Conservation (phyloP, 192 early-diverging fungal genomes). For the Podochytrium sp. region DNA sequence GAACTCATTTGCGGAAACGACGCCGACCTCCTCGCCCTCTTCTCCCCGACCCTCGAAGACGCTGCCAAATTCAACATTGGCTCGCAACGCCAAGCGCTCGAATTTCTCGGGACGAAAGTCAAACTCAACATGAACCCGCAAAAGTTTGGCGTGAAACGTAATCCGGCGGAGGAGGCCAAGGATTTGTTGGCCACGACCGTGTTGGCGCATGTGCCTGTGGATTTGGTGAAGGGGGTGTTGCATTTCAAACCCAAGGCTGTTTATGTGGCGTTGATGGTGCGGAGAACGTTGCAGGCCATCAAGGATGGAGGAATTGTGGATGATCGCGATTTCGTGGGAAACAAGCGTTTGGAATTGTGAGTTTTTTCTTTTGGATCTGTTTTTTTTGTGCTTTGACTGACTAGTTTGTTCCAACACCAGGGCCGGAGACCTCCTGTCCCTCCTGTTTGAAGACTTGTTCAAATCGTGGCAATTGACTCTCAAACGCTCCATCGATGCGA, state of each 20-base stretch:
- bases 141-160: slow-evolving; percentile 38
- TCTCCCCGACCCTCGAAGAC: slow-evolving; percentile 89
- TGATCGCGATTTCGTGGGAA: slow-evolving; percentile 97
- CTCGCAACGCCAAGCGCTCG: slow-evolving; percentile 91
- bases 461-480: slow-evolving; percentile 88
- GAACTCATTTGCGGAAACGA: slow-evolving; percentile 91
- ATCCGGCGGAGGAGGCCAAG: slow-evolving; percentile 78
- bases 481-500: slow-evolving; percentile 89
- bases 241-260: slow-evolving; percentile 93
- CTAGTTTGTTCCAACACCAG: slow-evolving; percentile 41
- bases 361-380: slow-evolving; percentile 27
- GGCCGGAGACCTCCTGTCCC: slow-evolving; percentile 89
- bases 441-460: slow-evolving; percentile 98
- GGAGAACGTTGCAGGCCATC: slow-evolving; percentile 87
- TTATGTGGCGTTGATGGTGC: slow-evolving; percentile 92
- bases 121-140: slow-evolving; percentile 30
- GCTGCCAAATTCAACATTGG: slow-evolving; percentile 68
- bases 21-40: slow-evolving; percentile 76
- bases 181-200: slow-evolving; percentile 87
- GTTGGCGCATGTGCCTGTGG: slow-evolving; percentile 88
- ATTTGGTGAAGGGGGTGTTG: slow-evolving; percentile 56
- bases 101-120: slow-evolving; percentile 77
- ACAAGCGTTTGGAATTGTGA: slow-evolving; percentile 96
- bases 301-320: slow-evolving; percentile 81
- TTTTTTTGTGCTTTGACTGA: not conserved